Conservation (phyloP, 768 basidiomycete species). For the Suillus weaverae region DNA sequence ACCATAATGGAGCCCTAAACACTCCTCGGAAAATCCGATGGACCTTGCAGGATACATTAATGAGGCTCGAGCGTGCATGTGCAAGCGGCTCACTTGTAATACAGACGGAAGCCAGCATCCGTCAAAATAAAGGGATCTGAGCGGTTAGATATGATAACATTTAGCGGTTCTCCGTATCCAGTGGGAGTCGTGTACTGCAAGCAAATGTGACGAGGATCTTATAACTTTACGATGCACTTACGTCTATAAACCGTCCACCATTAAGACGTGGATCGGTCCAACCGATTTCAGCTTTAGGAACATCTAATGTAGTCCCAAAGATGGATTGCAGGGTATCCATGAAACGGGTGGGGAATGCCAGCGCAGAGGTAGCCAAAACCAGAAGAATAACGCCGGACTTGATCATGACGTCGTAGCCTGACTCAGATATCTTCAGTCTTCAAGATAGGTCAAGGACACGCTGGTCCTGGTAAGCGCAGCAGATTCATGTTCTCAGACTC, state of each 20-base stretch:
- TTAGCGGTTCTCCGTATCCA: slow-evolving; percentile 75
- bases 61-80: not conserved
- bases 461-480: slow-evolving; percentile 2
- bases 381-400: not conserved
- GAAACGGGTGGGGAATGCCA: not conserved
- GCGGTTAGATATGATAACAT: slow-evolving; percentile 74
- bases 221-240: slow-evolving; percentile 34
- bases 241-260: slow-evolving; percentile 78
- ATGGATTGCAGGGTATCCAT: slow-evolving; percentile 2
- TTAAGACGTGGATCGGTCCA: slow-evolving; percentile 70
- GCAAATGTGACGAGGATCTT: not conserved
- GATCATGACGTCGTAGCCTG: not conserved
- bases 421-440: not conserved
- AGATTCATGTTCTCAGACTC: not conserved
- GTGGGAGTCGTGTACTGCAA: slow-evolving; percentile 59
- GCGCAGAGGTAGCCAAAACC: not conserved
- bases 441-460: not conserved
- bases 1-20: slow-evolving; percentile 77
- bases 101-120: slow-evolving; percentile 65
- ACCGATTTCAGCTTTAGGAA: slow-evolving; percentile 34
- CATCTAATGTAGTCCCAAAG: not conserved
- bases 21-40: slow-evolving; percentile 81
- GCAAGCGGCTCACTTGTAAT: slow-evolving; percentile 54
- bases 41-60: slow-evolving; percentile 45
- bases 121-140: slow-evolving; percentile 83